phyloP scores from a whole-genome alignment of 352 stramenopile species.

The Globisporangium ultimum region DNA sequence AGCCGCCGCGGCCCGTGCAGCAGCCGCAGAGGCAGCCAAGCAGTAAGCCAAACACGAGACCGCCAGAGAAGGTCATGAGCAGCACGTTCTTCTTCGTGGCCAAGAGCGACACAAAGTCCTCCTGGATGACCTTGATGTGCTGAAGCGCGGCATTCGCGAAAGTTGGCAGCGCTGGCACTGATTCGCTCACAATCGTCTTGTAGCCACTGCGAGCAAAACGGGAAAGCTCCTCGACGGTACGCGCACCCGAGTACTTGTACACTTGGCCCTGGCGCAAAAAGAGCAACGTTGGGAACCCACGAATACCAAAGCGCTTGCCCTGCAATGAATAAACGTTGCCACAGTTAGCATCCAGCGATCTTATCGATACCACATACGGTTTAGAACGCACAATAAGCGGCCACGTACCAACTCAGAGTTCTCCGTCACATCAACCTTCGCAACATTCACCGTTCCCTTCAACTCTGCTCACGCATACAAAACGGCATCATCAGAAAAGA shows the following conservation, averaged over 20 bases:
- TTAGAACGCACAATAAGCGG: too few species aligned
- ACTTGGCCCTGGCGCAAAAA: constrained; percentile 74
- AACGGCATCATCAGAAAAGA: neutral
- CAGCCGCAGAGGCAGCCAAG: constrained; percentile 71
- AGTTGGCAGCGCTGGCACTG: constrained; percentile 28
- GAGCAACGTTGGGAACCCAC: constrained; percentile 73
- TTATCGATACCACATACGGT: neutral
- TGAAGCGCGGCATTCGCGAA: constrained; percentile 34
- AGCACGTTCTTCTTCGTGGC: constrained; percentile 83
- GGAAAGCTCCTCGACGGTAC: constrained; percentile 53
- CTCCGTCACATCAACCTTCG: constrained; percentile 85
- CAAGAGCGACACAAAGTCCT: constrained; percentile 66
- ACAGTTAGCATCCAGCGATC: too few species aligned
- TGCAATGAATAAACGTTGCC: neutral
- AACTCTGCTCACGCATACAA: constrained; percentile 38
- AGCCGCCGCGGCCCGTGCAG: constrained; percentile 45
- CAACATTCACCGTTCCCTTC: constrained; percentile 86
- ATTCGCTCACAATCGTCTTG: constrained; percentile 37
- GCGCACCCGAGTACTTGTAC: constrained; percentile 71
- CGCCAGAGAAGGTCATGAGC: constrained; percentile 66
- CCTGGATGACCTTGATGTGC: constrained; percentile 47
- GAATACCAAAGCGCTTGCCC: constrained; percentile 83
- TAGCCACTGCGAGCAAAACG: constrained; percentile 61
- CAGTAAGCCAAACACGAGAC: constrained; percentile 58
- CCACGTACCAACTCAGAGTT: constrained; percentile 51